Evolutionary conservation across 805 yeast genomes (phyloP).

Genomic region (Starmerella asiatica): DNA sequence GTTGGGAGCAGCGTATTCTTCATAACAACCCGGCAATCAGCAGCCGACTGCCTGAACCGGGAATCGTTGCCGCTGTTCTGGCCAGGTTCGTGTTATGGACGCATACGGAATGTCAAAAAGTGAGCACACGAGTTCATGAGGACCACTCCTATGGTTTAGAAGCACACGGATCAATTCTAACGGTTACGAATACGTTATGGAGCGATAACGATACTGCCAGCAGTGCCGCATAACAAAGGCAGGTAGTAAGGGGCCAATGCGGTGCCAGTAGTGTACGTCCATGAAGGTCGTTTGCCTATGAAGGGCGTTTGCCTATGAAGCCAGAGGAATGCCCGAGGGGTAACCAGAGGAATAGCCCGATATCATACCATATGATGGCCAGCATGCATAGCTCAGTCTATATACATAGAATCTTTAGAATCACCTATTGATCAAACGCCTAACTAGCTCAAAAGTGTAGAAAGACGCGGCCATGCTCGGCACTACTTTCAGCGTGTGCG

Average conservation of each 20-base stretch:
- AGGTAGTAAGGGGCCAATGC: too few species aligned
- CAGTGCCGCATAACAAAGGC: neutral
- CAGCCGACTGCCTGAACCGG: neutral
- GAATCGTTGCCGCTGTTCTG: conserved; percentile 3
- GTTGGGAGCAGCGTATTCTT: conserved; percentile 16
- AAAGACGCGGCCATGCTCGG: conserved; percentile 96
- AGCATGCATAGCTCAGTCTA: too few species aligned
- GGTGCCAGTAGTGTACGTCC: too few species aligned
- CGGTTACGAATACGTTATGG: conserved; percentile 7
- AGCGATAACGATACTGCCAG: neutral
- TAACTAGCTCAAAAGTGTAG: conserved; percentile 69
- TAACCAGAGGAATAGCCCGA: too few species aligned
- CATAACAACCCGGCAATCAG: neutral
- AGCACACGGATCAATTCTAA: conserved; percentile 6
- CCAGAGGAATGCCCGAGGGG: too few species aligned
- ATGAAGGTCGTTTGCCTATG: too few species aligned
- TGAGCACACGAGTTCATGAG: neutral
- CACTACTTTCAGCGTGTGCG: conserved; percentile 76
- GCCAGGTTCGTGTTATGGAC: conserved; percentile 6
- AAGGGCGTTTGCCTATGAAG: too few species aligned
- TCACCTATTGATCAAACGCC: conserved; percentile 28
- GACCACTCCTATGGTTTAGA: conserved; percentile 9
- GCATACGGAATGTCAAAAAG: neutral
- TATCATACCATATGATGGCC: too few species aligned
- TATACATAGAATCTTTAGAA: too few species aligned